A percentile compares a stretch with the other conserved stretches of the same genome.
These are phyloP conservation scores for Calycina herbarum DNA, from an alignment of 2,329 filamentous ascomycete genomes.

Conservation along the genomic window DNA sequence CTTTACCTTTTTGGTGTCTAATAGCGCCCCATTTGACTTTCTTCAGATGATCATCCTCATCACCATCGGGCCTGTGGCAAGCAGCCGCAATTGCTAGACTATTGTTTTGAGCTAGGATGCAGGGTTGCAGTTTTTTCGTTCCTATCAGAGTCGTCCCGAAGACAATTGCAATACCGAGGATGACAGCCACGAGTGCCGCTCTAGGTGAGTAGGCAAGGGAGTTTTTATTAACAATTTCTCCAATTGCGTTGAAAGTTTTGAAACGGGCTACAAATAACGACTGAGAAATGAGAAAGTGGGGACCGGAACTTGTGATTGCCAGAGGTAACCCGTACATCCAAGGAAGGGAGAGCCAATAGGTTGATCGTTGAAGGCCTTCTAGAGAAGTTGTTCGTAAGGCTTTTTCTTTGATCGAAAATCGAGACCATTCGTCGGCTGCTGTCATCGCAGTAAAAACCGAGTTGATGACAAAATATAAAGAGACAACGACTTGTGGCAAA, in stretches of 20 bases:
- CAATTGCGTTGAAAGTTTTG: no score
- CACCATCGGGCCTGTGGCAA: slow-evolving; percentile 20
- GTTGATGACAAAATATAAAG: slow-evolving; percentile 38
- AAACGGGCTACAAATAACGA: slow-evolving; percentile 37
- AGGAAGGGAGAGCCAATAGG: slow-evolving; percentile 41
- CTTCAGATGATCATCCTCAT: slow-evolving; percentile 15
- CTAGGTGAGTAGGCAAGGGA: slow-evolving; percentile 30
- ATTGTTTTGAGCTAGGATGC: slow-evolving; percentile 26
- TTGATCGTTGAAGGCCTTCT: slow-evolving; percentile 34
- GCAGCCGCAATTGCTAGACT: slow-evolving; percentile 27
- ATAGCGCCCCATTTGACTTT: slow-evolving; percentile 24
- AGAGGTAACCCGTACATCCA: slow-evolving; percentile 40
- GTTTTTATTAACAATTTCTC: no score
- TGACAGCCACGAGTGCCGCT: slow-evolving; percentile 22
- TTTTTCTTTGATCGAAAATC: slow-evolving; percentile 36
- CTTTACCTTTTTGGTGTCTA: slow-evolving; percentile 10
- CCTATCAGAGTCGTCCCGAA: slow-evolving; percentile 20
- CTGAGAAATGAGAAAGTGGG: slow-evolving; percentile 44
- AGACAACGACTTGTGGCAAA: slow-evolving; percentile 35
- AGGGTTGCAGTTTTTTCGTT: slow-evolving; percentile 15
- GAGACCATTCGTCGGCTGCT: slow-evolving; percentile 14
- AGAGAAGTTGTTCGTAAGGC: slow-evolving; percentile 38
- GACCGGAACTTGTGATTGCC: slow-evolving; percentile 29
- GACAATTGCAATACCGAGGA: slow-evolving; percentile 21
- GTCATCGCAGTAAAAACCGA: slow-evolving; percentile 24